phyloP scores from a whole-genome alignment of 441 rosid genomes.

The Pelargonium cotyledonis region DNA sequence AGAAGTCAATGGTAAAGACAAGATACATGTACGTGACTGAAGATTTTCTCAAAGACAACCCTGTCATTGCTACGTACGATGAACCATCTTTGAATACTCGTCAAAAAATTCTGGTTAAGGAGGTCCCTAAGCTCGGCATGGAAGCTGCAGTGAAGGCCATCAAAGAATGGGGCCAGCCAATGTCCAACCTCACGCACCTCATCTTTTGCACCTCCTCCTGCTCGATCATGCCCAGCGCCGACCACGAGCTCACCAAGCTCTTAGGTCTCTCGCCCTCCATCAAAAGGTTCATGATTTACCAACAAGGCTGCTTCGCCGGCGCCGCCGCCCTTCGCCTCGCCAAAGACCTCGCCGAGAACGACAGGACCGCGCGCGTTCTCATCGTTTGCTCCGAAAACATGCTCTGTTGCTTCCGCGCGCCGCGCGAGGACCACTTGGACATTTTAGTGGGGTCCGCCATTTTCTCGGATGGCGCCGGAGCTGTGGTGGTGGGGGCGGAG shows the following conservation, averaged over 20 bases:
- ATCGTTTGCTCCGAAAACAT: conserved; percentile 80
- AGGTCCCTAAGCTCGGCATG: neutral
- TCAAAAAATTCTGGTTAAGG: neutral
- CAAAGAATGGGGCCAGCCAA: neutral
- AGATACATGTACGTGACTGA: neutral
- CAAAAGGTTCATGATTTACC: neutral
- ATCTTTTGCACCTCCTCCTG: neutral
- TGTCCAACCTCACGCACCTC: neutral
- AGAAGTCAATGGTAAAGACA: neutral
- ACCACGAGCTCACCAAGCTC: neutral
- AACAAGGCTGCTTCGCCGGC: conserved; percentile 69
- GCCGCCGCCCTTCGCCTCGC: conserved; percentile 85
- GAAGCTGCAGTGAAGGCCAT: neutral
- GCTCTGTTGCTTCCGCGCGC: conserved; percentile 80
- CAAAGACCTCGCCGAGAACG: conserved; percentile 88
- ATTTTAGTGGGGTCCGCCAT: conserved; percentile 88
- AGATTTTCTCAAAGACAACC: neutral
- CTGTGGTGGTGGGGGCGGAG: conserved; percentile 62
- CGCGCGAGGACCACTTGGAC: conserved; percentile 70
- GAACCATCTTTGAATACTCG: neutral
- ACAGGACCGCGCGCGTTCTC: conserved; percentile 74
- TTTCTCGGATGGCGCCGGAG: conserved; percentile 90
- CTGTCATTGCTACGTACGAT: neutral
- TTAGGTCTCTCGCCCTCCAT: neutral
- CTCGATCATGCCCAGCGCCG: neutral